A percentile compares a stretch with the other conserved stretches of the same genome.
Evolutionary conservation across 768 basidiomycete genomes (phyloP).

Genomic region (Psilocybe tampanensis): DNA sequence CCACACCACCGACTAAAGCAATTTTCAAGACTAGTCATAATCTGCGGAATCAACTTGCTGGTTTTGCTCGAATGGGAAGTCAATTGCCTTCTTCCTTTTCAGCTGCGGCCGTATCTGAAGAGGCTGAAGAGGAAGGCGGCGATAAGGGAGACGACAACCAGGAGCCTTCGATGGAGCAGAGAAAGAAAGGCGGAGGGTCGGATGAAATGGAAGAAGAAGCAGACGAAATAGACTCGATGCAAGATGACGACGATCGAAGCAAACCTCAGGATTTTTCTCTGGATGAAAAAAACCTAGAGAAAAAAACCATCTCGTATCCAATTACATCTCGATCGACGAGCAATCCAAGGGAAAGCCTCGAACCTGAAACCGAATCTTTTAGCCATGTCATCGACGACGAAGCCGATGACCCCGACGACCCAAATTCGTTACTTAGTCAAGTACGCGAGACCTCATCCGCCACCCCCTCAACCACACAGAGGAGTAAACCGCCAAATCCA

Average conservation of each 20-base stretch:
- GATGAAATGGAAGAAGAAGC: background rate
- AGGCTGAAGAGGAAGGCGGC: conserved; percentile 25
- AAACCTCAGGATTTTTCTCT: background rate
- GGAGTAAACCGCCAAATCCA: conserved; percentile 23
- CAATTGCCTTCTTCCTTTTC: conserved; percentile 24
- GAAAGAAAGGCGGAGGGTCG: background rate
- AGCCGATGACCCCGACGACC: conserved; percentile 18
- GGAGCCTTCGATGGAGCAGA: conserved; percentile 6
- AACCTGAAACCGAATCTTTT: background rate
- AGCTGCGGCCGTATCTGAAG: conserved; percentile 9
- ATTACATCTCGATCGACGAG: no score
- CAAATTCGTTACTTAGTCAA: conserved; percentile 21
- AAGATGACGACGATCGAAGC: background rate
- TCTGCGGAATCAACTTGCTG: conserved; percentile 50
- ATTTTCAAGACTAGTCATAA: conserved; percentile 23
- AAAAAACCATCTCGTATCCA: no score
- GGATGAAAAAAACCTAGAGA: no score
- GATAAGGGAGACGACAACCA: conserved; percentile 15
- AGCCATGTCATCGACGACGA: conserved; percentile 19
- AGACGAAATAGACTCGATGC: background rate
- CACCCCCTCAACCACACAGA: conserved; percentile 14
- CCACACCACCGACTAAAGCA: conserved; percentile 4
- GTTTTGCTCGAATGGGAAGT: conserved; percentile 56
- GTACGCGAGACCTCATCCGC: conserved; percentile 13
- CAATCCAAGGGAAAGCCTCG: background rate